These are phyloP conservation scores for Neonectria neomacrospora DNA, from an alignment of 2,329 filamentous ascomycete genomes.

Conservation along the genomic window DNA sequence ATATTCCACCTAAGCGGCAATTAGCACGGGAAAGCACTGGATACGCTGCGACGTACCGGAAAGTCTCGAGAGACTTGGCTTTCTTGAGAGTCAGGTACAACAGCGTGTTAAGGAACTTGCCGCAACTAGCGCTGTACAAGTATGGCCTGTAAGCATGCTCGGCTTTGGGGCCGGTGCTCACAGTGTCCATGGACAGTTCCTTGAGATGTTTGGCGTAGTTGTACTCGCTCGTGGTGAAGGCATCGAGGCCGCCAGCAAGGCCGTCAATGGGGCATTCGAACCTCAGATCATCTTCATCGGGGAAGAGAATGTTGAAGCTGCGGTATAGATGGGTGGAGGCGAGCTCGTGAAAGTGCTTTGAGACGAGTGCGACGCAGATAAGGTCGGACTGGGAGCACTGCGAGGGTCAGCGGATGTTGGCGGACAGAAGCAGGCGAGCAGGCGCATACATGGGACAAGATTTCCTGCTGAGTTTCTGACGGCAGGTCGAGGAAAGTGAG, in stretches of 20 bases:
- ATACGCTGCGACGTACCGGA: slow-evolving; percentile 56
- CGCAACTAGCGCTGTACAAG: slow-evolving; percentile 65
- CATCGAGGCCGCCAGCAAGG: slow-evolving; percentile 68
- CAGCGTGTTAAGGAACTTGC: slow-evolving; percentile 72
- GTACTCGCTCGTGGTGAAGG: slow-evolving; percentile 71
- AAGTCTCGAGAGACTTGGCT: slow-evolving; percentile 65
- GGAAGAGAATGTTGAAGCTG: slow-evolving; percentile 69
- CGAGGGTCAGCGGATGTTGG: slow-evolving; percentile 14
- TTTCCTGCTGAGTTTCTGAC: slow-evolving; percentile 60
- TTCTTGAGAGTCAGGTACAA: slow-evolving; percentile 67
- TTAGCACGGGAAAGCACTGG: slow-evolving; percentile 12
- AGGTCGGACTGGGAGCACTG: slow-evolving; percentile 65
- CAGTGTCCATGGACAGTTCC: slow-evolving; percentile 66
- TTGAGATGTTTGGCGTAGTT: slow-evolving; percentile 69
- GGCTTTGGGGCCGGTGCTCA: slow-evolving; percentile 63
- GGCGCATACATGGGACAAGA: slow-evolving; percentile 58
- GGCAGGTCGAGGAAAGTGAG: slow-evolving; percentile 57
- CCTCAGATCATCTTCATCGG: slow-evolving; percentile 65
- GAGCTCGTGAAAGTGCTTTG: slow-evolving; percentile 66
- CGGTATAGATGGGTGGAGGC: slow-evolving; percentile 69
- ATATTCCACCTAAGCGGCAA: slow-evolving; percentile 67
- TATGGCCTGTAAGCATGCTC: slow-evolving; percentile 66
- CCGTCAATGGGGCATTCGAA: slow-evolving; percentile 66
- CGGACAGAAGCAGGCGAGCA: background rate
- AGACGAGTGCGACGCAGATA: slow-evolving; percentile 68